Evolutionary conservation across 176 grass and related monocot genomes (phyloP).

Genomic region (maize (Zea mays)): DNA sequence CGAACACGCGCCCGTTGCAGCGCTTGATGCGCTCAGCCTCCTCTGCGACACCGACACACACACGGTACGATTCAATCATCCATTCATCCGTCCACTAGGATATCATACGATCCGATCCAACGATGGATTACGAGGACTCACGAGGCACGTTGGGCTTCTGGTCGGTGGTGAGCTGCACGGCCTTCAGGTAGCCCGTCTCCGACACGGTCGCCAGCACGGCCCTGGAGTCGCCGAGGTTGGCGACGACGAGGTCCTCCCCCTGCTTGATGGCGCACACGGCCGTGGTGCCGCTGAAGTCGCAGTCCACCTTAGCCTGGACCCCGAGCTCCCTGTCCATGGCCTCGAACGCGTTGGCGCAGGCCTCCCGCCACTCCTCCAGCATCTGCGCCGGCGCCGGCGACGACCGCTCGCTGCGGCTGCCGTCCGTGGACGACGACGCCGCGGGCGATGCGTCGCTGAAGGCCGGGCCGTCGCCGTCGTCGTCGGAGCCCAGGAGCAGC

Average conservation of each 20-base stretch:
- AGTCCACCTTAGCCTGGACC: constrained; percentile 53
- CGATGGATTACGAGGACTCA: neutral
- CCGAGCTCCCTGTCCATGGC: constrained; percentile 86
- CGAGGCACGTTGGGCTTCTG: constrained; percentile 66
- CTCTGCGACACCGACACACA: constrained; percentile 34
- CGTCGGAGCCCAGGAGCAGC: constrained; percentile 39
- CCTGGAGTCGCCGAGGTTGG: constrained; percentile 89
- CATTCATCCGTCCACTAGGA: no score
- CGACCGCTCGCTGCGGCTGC: constrained; percentile 33
- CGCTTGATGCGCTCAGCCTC: constrained; percentile 82
- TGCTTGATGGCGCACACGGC: constrained; percentile 91
- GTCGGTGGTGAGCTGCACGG: constrained; percentile 81
- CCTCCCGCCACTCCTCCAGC: constrained; percentile 80
- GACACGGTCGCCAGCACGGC: constrained; percentile 74
- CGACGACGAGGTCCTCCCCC: constrained; percentile 77
- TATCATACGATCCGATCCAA: neutral
- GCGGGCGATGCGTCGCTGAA: constrained; percentile 46
- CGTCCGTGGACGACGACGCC: constrained; percentile 27
- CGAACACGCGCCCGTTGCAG: constrained; percentile 67
- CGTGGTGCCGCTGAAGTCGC: constrained; percentile 79
- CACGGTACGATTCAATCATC: neutral
- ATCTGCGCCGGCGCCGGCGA: constrained; percentile 44
- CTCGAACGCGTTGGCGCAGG: constrained; percentile 61
- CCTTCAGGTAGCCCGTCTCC: constrained; percentile 49
- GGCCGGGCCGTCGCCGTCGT: constrained; percentile 11